Conservation (phyloP, 495 filamentous ascomycete species). For the Diplogelasinospora grovesii region DNA sequence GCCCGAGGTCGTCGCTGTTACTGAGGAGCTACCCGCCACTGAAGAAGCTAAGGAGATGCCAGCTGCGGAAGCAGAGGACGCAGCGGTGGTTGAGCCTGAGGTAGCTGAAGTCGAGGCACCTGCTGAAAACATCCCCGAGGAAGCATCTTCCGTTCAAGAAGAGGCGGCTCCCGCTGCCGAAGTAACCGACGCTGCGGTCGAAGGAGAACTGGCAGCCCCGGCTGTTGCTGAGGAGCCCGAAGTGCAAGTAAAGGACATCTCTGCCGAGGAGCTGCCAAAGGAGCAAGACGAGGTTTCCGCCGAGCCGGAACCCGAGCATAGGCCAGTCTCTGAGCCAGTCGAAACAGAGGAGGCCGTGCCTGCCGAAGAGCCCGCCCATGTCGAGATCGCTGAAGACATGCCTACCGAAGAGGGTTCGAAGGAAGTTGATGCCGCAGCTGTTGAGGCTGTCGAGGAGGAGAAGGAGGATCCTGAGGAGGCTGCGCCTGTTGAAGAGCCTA, state of each 20-base stretch:
- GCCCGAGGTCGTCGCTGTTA: not conserved
- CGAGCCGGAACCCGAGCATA: conserved; percentile 3
- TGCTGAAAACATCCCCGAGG: not conserved
- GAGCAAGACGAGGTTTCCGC: conserved; percentile 2
- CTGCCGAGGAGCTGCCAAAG: too few relatives aligned
- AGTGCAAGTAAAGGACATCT: too few relatives aligned
- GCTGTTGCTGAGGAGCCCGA: too few relatives aligned
- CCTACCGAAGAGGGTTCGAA: too few relatives aligned
- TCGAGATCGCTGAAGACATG: conserved; percentile 4
- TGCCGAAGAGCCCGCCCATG: conserved; percentile 5
- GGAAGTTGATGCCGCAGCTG: too few relatives aligned
- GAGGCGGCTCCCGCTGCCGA: conserved; percentile 3
- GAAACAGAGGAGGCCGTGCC: not conserved
- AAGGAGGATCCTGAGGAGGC: too few relatives aligned
- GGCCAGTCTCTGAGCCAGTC: not conserved
- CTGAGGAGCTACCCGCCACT: conserved; percentile 3
- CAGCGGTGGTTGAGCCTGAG: not conserved
- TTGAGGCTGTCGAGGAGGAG: too few relatives aligned
- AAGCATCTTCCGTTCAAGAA: conserved; percentile 4
- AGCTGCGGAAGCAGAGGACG: conserved; percentile 7
- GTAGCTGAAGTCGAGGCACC: conserved; percentile 3
- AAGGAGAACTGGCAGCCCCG: too few relatives aligned
- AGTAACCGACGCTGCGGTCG: too few relatives aligned
- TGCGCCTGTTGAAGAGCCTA: conserved; percentile 7
- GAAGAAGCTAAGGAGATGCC: conserved; percentile 5